Percentiles rank a stretch among this genome's conserved stretches.
phyloP scores from a whole-genome alignment of 768 basidiomycete genomes.

The Xerocomellus chrysenteron region DNA sequence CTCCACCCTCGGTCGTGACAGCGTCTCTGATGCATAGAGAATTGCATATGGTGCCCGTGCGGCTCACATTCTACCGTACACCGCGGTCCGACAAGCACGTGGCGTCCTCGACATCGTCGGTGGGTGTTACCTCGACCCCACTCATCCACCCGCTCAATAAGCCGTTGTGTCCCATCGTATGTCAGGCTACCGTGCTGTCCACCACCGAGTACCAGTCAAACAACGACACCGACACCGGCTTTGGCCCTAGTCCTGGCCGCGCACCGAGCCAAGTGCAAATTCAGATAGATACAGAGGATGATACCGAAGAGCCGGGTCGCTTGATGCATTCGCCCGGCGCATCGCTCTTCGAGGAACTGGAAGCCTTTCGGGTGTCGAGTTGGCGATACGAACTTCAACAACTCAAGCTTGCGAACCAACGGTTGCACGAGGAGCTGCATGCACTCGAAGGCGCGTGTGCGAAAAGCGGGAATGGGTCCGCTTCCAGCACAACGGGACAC shows the following conservation, averaged over 20 bases:
- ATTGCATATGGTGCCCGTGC: conserved; percentile 28
- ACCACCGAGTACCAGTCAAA: background rate
- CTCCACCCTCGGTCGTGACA: conserved; percentile 19
- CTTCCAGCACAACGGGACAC: background rate
- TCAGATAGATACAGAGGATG: background rate
- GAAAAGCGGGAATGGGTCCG: background rate
- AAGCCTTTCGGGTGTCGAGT: conserved; percentile 64
- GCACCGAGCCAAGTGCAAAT: background rate
- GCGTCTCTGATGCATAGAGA: conserved; percentile 42
- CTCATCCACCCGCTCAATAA: conserved; percentile 20
- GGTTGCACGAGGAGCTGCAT: conserved; percentile 57
- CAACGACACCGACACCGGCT: background rate
- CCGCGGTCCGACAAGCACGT: conserved; percentile 10
- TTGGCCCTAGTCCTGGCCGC: background rate
- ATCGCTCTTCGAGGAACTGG: conserved; percentile 74
- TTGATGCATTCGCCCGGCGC: conserved; percentile 17
- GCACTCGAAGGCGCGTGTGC: conserved; percentile 34
- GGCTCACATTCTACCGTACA: conserved; percentile 41
- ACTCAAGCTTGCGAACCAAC: conserved; percentile 67
- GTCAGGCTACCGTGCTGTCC: conserved; percentile 28
- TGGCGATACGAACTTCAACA: conserved; percentile 96
- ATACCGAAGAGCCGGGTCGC: background rate
- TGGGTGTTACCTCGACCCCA: background rate
- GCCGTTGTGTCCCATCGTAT: conserved; percentile 28
- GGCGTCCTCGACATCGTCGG: background rate